Evolutionary conservation across 2,329 filamentous ascomycete genomes (phyloP).

Genomic region (Hypoxylon sp.): DNA sequence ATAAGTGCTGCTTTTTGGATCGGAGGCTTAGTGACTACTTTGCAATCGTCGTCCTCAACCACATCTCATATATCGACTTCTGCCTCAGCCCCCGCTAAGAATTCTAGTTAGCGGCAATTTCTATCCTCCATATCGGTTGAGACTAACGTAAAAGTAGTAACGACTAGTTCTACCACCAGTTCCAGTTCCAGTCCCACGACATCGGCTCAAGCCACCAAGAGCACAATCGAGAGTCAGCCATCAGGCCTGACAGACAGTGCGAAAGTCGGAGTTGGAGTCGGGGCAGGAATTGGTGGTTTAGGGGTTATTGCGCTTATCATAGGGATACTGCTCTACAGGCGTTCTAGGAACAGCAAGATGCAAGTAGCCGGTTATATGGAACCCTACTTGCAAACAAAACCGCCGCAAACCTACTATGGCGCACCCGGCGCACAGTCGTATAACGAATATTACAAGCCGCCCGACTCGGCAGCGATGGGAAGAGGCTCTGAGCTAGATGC

Average conservation of each 20-base stretch:
- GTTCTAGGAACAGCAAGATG: constrained; percentile 32
- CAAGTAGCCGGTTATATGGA: constrained; percentile 20
- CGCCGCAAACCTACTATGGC: constrained; percentile 15
- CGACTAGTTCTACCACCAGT: constrained; percentile 2
- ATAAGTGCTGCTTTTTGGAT: constrained; percentile 48
- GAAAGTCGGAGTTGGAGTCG: constrained; percentile 45
- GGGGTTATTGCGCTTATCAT: constrained; percentile 40
- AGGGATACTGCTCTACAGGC: constrained; percentile 44
- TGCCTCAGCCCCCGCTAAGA: constrained; percentile 28
- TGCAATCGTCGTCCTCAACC: constrained; percentile 27
- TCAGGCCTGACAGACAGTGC: constrained; percentile 34
- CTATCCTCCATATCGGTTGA: neutral
- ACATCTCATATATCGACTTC: constrained; percentile 38
- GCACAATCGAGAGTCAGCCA: neutral
- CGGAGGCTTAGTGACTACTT: constrained; percentile 20
- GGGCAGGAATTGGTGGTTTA: constrained; percentile 41
- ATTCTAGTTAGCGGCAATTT: constrained; percentile 11
- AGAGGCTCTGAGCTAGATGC: constrained; percentile 23
- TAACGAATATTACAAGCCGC: constrained; percentile 29
- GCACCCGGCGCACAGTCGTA: constrained; percentile 7
- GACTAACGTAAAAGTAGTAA: constrained; percentile 29
- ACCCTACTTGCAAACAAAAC: constrained; percentile 18
- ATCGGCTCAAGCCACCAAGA: constrained; percentile 12
- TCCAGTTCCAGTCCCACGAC: neutral
- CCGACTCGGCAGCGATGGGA: constrained; percentile 19